phyloP scores from a whole-genome alignment of 352 stramenopile genomes.

The Pythium coloratum region DNA sequence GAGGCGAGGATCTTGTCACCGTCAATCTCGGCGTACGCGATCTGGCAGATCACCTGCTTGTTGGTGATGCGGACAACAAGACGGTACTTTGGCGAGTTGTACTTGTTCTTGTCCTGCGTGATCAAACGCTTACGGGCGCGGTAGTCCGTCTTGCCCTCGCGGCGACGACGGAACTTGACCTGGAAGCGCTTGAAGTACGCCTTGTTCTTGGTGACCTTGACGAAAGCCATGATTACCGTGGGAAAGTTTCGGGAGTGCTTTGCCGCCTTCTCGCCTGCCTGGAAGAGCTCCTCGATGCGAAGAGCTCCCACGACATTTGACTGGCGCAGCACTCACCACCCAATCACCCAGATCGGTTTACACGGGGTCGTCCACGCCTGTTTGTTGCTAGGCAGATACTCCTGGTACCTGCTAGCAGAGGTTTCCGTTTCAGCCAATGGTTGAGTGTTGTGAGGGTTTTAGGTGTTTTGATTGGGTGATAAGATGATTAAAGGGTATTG shows the following conservation, averaged over 20 bases:
- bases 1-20: conserved; percentile 96
- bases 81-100: conserved; percentile 99
- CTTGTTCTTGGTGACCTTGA: conserved; percentile 99
- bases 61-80: conserved; percentile 96
- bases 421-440: conserved; percentile 45
- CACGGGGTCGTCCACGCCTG: not conserved
- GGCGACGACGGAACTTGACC: conserved; percentile 97
- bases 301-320: conserved; percentile 18
- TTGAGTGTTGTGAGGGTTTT: not conserved
- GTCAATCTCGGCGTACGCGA: conserved; percentile 98
- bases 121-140: conserved; percentile 98
- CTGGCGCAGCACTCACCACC: conserved; percentile 23
- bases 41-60: conserved; percentile 97
- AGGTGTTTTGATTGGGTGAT: conserved; percentile 39
- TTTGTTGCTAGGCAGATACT: not conserved
- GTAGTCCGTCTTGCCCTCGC: conserved; percentile 99
- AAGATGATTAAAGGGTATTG: conserved; percentile 24
- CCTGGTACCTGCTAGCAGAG: conserved; percentile 7
- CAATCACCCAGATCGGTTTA: conserved; percentile 21
- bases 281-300: not conserved
- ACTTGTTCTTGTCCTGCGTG: conserved; percentile 99
- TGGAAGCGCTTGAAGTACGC: conserved; percentile 99
- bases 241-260: conserved; percentile 75
- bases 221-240: conserved; percentile 89
- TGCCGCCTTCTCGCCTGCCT: not conserved